A percentile compares a stretch with the other conserved stretches of the same genome.
phyloP scores from a whole-genome alignment of 805 yeast species.

The Yamadazyma phyllophila region DNA sequence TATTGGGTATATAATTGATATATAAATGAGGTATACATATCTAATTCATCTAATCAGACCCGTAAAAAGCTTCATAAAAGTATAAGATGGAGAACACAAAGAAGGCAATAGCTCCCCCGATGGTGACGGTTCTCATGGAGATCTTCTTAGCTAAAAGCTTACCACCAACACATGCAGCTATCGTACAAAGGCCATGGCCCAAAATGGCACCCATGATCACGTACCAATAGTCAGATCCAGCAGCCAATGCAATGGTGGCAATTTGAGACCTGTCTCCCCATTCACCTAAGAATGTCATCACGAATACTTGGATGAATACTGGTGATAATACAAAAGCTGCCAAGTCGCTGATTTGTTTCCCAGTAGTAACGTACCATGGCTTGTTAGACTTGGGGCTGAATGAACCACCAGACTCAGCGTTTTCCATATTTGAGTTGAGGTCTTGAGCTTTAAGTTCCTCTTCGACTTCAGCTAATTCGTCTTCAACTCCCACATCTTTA shows the following conservation, averaged over 20 bases:
- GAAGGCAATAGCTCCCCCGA: slow-evolving; percentile 89
- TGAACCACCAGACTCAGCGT: slow-evolving; percentile 56
- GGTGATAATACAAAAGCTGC: slow-evolving; percentile 75
- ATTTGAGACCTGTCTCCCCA: slow-evolving; percentile 99
- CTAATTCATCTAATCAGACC: slow-evolving; percentile 15
- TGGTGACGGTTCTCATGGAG: slow-evolving; percentile 86
- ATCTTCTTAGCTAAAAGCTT: slow-evolving; percentile 84
- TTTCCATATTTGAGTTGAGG: slow-evolving; percentile 48
- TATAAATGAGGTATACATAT: not conserved
- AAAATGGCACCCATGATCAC: slow-evolving; percentile 85
- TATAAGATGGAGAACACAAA: slow-evolving; percentile 78
- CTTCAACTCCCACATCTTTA: slow-evolving; percentile 82
- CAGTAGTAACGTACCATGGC: slow-evolving; percentile 26
- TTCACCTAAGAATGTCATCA: slow-evolving; percentile 95
- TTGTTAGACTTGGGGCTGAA: slow-evolving; percentile 15
- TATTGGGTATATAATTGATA: too few relatives aligned
- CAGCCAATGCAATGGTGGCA: slow-evolving; percentile 98
- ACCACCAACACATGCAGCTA: slow-evolving; percentile 92
- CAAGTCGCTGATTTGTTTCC: slow-evolving; percentile 50
- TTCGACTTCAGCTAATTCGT: slow-evolving; percentile 95
- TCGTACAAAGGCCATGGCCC: slow-evolving; percentile 88
- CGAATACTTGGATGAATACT: slow-evolving; percentile 88
- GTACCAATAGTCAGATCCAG: slow-evolving; percentile 88
- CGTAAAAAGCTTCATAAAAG: slow-evolving; percentile 60
- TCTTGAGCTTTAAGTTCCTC: slow-evolving; percentile 77